phyloP scores from a whole-genome alignment of 768 basidiomycete genomes.

The Artomyces pyxidatus region DNA sequence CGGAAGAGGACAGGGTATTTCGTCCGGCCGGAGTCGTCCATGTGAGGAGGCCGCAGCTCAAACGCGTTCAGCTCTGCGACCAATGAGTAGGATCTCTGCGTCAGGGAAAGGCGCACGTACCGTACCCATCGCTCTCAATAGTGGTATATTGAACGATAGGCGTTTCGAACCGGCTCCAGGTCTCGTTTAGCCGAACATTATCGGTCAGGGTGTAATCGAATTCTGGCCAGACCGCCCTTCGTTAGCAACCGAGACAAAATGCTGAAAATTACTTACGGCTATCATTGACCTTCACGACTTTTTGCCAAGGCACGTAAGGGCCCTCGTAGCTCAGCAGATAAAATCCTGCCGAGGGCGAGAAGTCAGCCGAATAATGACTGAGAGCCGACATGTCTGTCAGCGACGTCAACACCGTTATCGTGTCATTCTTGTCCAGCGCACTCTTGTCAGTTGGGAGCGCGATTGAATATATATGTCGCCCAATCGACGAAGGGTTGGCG shows the following conservation, averaged over 20 bases:
- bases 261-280: slow-evolving; percentile 30
- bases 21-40: slow-evolving; percentile 92
- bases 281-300: slow-evolving; percentile 50
- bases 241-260: neutral
- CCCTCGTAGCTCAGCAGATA: slow-evolving; percentile 77
- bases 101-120: slow-evolving; percentile 26
- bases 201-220: slow-evolving; percentile 61
- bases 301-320: slow-evolving; percentile 84
- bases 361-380: slow-evolving; percentile 57
- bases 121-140: slow-evolving; percentile 74
- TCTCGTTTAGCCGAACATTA: slow-evolving; percentile 59
- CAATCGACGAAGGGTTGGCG: slow-evolving; percentile 71
- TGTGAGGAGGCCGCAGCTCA: slow-evolving; percentile 84
- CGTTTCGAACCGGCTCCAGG: slow-evolving; percentile 59
- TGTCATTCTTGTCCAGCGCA: slow-evolving; percentile 14
- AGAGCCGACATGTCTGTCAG: slow-evolving; percentile 45
- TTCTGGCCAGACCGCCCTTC: slow-evolving; percentile 29
- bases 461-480: slow-evolving; percentile 79
- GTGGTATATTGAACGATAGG: slow-evolving; percentile 66
- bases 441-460: slow-evolving; percentile 48
- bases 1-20: slow-evolving; percentile 93
- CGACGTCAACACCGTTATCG: slow-evolving; percentile 32
- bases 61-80: slow-evolving; percentile 75
- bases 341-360: slow-evolving; percentile 83
- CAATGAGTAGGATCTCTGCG: slow-evolving; percentile 5